Conservation (phyloP, 805 yeast species). For the Zygoascus flipseniorum region DNA sequence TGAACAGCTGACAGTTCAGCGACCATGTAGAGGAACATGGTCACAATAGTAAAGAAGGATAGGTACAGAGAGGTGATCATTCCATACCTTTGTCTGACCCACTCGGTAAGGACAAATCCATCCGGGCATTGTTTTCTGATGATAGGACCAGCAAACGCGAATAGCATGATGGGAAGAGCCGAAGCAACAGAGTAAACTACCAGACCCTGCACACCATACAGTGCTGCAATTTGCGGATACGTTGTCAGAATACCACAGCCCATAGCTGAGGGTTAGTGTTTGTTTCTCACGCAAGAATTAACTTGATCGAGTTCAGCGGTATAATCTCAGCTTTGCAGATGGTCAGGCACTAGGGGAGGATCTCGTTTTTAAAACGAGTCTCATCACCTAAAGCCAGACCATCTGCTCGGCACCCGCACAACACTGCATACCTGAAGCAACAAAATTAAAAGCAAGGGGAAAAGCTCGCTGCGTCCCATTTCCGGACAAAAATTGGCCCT, state of each 20-base stretch:
- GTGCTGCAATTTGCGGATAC: slow-evolving; percentile 77
- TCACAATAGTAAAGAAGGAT: slow-evolving; percentile 73
- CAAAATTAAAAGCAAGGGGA: slow-evolving; percentile 78
- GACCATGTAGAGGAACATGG: slow-evolving; percentile 72
- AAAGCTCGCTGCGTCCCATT: slow-evolving; percentile 66
- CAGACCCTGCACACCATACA: slow-evolving; percentile 81
- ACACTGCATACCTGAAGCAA: slow-evolving; percentile 72
- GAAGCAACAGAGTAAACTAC: slow-evolving; percentile 73
- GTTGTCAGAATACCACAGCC: slow-evolving; percentile 86
- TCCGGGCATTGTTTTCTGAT: slow-evolving; percentile 74
- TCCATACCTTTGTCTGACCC: slow-evolving; percentile 86
- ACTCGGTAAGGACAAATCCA: slow-evolving; percentile 86
- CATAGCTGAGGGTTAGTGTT: slow-evolving; percentile 42
- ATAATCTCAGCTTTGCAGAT: slow-evolving; percentile 49
- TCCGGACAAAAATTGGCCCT: slow-evolving; percentile 57
- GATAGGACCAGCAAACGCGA: slow-evolving; percentile 74
- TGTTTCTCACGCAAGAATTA: slow-evolving; percentile 79
- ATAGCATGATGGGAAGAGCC: slow-evolving; percentile 76
- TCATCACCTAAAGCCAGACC: background rate
- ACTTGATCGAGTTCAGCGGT: slow-evolving; percentile 80
- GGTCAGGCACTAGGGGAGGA: background rate
- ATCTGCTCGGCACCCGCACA: slow-evolving; percentile 1
- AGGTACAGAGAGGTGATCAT: slow-evolving; percentile 60
- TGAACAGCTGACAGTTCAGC: slow-evolving; percentile 79
- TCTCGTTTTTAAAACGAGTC: slow-evolving; percentile 1